phyloP scores from a whole-genome alignment of 371 early-diverging fungal species.

The Saksenaea vasiformis region DNA sequence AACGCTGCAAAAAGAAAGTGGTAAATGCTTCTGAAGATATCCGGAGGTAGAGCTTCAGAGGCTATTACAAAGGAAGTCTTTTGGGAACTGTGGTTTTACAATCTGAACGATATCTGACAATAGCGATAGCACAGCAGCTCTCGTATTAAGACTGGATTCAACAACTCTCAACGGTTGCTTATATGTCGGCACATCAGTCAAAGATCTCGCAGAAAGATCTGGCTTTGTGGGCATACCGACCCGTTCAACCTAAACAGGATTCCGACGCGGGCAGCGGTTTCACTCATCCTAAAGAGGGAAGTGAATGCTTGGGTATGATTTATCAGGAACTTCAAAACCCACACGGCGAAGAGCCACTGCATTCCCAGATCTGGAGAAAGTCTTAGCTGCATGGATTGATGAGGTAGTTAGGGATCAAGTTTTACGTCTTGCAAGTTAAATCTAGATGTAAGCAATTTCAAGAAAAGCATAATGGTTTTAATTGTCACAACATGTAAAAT shows the following conservation, averaged over 20 bases:
- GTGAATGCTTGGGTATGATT: not conserved
- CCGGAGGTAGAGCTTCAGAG: too few relatives aligned
- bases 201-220: not conserved
- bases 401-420: not conserved
- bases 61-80: too few relatives aligned
- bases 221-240: not conserved
- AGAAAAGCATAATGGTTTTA: conserved; percentile 3
- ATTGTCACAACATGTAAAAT: conserved; percentile 6
- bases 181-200: not conserved
- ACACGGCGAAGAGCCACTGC: not conserved
- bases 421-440: not conserved
- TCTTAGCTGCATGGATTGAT: not conserved
- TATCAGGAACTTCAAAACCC: not conserved
- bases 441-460: not conserved
- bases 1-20: too few relatives aligned
- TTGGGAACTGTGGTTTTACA: too few relatives aligned
- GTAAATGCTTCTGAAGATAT: too few relatives aligned
- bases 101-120: too few relatives aligned
- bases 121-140: too few relatives aligned
- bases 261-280: not conserved
- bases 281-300: not conserved
- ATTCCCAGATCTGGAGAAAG: not conserved
- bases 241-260: not conserved
- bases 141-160: too few relatives aligned
- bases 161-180: not conserved